These are phyloP conservation scores for Thozetella sp. DNA, from an alignment of 495 filamentous ascomycete genomes.

Conservation along the genomic window DNA sequence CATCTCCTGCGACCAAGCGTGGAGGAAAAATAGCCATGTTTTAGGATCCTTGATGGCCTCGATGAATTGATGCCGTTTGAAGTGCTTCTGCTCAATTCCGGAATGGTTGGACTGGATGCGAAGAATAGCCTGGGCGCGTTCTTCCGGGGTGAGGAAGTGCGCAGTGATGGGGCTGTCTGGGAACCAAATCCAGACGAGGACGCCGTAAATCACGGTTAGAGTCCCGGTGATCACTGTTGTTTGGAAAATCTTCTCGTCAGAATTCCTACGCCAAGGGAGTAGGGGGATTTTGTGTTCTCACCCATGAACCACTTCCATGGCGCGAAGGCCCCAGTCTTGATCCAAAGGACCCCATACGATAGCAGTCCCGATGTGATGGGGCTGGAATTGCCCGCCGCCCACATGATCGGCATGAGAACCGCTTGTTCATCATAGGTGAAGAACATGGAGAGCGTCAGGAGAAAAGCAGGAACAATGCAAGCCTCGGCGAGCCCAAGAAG, in stretches of 20 bases:
- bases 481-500: slow-evolving; percentile 41
- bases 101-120: slow-evolving; percentile 64
- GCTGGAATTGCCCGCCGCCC: slow-evolving; percentile 40
- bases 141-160: slow-evolving; percentile 42
- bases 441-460: slow-evolving; percentile 42
- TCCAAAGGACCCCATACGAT: slow-evolving; percentile 42
- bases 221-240: slow-evolving; percentile 35
- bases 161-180: slow-evolving; percentile 53
- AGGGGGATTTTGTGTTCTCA: slow-evolving; percentile 2
- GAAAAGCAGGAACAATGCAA: slow-evolving; percentile 40
- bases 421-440: slow-evolving; percentile 45
- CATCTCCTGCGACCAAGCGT: slow-evolving; percentile 44
- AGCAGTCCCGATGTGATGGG: slow-evolving; percentile 41
- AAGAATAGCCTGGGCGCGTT: slow-evolving; percentile 54
- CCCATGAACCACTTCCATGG: slow-evolving; percentile 46
- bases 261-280: neutral
- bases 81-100: slow-evolving; percentile 67
- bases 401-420: slow-evolving; percentile 44
- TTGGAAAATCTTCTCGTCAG: slow-evolving; percentile 26
- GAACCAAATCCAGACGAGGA: slow-evolving; percentile 44
- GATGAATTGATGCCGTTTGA: slow-evolving; percentile 60
- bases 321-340: slow-evolving; percentile 35
- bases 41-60: slow-evolving; percentile 59
- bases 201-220: slow-evolving; percentile 37
- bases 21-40: slow-evolving; percentile 45